phyloP scores from a whole-genome alignment of 1,284 basidiomycete genomes.

The Neonothopanus nambi region DNA sequence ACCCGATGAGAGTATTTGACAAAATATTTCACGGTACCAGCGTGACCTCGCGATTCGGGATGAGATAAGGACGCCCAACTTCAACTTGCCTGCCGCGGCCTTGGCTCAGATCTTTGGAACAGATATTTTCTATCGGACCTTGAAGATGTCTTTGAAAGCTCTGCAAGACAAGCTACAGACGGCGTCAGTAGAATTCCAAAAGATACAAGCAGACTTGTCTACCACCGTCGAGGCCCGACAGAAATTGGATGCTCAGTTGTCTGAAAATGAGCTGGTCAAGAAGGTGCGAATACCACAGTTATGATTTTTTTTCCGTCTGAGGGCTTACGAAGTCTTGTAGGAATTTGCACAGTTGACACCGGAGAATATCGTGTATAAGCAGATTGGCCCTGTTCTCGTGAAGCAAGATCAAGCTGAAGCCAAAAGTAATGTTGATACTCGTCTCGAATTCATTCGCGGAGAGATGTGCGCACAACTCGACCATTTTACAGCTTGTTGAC shows the following conservation, averaged over 20 bases:
- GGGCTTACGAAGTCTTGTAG: conserved; percentile 39
- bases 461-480: conserved; percentile 72
- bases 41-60: neutral
- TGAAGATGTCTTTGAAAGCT: conserved; percentile 44
- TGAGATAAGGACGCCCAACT: no score
- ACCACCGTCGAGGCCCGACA: conserved; percentile 78
- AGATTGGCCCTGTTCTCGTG: conserved; percentile 89
- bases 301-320: neutral
- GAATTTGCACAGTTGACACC: conserved; percentile 81
- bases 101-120: no score
- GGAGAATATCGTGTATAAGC: conserved; percentile 88
- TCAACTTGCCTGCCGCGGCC: conserved; percentile 7
- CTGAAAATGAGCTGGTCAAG: conserved; percentile 91
- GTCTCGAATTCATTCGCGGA: conserved; percentile 85
- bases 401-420: conserved; percentile 91
- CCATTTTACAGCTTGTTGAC: neutral
- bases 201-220: conserved; percentile 74
- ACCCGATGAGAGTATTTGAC: neutral
- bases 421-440: conserved; percentile 86
- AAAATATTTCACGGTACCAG: neutral
- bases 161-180: conserved; percentile 53
- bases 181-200: conserved; percentile 75
- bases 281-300: conserved; percentile 54
- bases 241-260: conserved; percentile 83
- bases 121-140: no score